phyloP scores from a whole-genome alignment of 176 grass and related monocot genomes.

The Pontederia paniculata region DNA sequence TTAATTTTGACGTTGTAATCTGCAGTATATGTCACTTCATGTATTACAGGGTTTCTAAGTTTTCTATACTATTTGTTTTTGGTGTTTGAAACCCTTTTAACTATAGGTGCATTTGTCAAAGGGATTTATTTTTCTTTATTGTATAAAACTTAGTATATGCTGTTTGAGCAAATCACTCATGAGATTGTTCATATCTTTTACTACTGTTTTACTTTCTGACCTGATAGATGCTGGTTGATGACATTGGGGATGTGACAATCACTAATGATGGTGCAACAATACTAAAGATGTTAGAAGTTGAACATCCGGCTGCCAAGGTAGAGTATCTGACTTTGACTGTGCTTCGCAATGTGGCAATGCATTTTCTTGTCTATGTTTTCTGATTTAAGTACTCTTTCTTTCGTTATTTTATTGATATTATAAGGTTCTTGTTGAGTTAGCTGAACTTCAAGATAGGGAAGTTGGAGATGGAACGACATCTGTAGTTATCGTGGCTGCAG shows the following conservation, averaged over 20 bases:
- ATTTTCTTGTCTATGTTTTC: not conserved
- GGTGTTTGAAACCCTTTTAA: too few relatives aligned
- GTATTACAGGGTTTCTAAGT: too few relatives aligned
- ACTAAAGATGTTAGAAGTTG: constrained; percentile 91
- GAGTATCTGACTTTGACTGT: not conserved
- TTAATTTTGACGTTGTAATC: too few relatives aligned
- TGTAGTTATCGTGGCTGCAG: constrained; percentile 68
- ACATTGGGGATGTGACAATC: constrained; percentile 94
- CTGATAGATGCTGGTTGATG: constrained; percentile 76
- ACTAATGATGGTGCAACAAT: constrained; percentile 96
- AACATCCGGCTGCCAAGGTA: constrained; percentile 89
- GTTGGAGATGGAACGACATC: constrained; percentile 95
- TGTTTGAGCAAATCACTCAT: not conserved
- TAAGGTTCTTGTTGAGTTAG: constrained; percentile 95
- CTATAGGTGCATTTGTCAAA: too few relatives aligned
- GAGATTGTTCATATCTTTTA: not conserved
- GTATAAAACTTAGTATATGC: too few relatives aligned
- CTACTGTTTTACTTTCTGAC: not conserved
- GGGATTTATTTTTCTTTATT: too few relatives aligned
- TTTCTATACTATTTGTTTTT: too few relatives aligned
- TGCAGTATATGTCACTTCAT: too few relatives aligned
- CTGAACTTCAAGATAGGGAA: constrained; percentile 86
- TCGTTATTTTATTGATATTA: constrained; percentile 9
- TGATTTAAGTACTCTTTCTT: constrained; percentile 3
- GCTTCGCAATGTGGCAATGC: not conserved